A percentile compares a stretch with the other conserved stretches of the same genome.
phyloP scores from a whole-genome alignment of 2,329 filamentous ascomycete genomes.

The Diaporthe citriasiana region DNA sequence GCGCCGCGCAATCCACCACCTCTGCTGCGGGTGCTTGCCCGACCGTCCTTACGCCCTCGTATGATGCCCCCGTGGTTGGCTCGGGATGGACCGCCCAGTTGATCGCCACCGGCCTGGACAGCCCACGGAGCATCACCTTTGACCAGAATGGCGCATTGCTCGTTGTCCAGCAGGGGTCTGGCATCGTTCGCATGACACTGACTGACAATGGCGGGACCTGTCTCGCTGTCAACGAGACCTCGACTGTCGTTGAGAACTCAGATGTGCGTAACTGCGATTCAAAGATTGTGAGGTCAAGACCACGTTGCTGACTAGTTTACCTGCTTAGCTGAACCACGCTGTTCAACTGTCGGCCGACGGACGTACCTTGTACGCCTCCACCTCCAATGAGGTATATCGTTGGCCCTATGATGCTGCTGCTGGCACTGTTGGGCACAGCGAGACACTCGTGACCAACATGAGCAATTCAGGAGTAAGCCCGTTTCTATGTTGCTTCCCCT shows the following conservation, averaged over 20 bases:
- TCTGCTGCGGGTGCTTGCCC: slow-evolving; percentile 44
- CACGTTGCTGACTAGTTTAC: not conserved
- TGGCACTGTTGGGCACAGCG: slow-evolving; percentile 60
- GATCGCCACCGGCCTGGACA: slow-evolving; percentile 50
- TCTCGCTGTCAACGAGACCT: slow-evolving; percentile 54
- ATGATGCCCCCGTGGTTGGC: slow-evolving; percentile 49
- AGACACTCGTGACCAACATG: slow-evolving; percentile 74
- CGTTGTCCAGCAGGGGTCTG: slow-evolving; percentile 59
- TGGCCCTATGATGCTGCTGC: slow-evolving; percentile 75
- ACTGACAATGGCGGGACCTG: slow-evolving; percentile 60
- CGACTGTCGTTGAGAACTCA: slow-evolving; percentile 53
- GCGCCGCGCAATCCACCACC: slow-evolving; percentile 32
- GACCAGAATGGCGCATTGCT: slow-evolving; percentile 62
- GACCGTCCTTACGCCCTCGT: slow-evolving; percentile 46
- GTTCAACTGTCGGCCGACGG: slow-evolving; percentile 67
- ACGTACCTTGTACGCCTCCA: slow-evolving; percentile 70
- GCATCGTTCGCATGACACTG: slow-evolving; percentile 58
- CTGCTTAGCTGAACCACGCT: slow-evolving; percentile 66
- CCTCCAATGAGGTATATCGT: slow-evolving; percentile 68
- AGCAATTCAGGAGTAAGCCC: slow-evolving; percentile 60
- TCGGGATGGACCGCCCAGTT: slow-evolving; percentile 54
- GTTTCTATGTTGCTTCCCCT: not conserved
- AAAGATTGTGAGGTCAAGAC: not conserved
- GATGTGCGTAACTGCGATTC: slow-evolving; percentile 50
- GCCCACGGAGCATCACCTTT: slow-evolving; percentile 61